A percentile compares a stretch with the other conserved stretches of the same genome.
These are phyloP conservation scores for Chlorella sp. DNA, from an alignment of 139 green algal species.

Conservation along the genomic window DNA sequence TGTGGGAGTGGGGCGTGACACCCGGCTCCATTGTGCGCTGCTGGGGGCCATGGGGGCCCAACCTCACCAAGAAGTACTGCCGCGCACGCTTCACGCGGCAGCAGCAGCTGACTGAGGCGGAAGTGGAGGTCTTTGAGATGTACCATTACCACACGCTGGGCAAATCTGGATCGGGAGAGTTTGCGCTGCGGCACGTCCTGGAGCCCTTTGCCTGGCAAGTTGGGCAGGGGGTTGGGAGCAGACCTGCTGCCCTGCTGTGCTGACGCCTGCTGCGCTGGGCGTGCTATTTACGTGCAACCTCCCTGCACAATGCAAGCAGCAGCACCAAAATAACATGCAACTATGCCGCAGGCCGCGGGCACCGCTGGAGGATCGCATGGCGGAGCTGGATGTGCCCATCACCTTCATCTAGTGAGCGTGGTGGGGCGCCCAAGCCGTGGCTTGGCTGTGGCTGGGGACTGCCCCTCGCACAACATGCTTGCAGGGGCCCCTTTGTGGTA, in stretches of 20 bases:
- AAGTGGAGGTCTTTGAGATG: slow-evolving; percentile 18
- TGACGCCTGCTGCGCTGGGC: too few relatives aligned
- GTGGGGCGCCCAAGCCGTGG: too few relatives aligned
- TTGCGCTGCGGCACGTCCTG: slow-evolving; percentile 84
- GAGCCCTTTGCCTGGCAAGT: slow-evolving; percentile 75
- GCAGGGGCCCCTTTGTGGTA: too few relatives aligned
- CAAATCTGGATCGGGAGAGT: slow-evolving; percentile 74
- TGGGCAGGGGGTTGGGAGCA: too few relatives aligned
- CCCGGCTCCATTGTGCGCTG: slow-evolving; percentile 76
- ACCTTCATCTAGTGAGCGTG: slow-evolving; percentile 57
- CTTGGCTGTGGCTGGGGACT: background rate
- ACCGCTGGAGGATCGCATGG: slow-evolving; percentile 73
- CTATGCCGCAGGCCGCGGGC: slow-evolving; percentile 47
- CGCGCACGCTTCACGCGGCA: slow-evolving; percentile 55
- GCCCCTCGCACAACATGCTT: too few relatives aligned
- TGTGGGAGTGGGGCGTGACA: slow-evolving; percentile 80
- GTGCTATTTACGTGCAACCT: too few relatives aligned
- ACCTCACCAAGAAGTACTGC: slow-evolving; percentile 63
- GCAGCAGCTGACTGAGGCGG: slow-evolving; percentile 19
- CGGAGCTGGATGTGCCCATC: slow-evolving; percentile 65
- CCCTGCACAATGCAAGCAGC: too few relatives aligned
- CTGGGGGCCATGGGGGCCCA: slow-evolving; percentile 76
- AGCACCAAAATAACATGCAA: too few relatives aligned
- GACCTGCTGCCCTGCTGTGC: too few relatives aligned
- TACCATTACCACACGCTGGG: slow-evolving; percentile 73